Evolutionary conservation across 2,329 filamentous ascomycete genomes (phyloP).

Genomic region (Trichoderma atrobrunneum): DNA sequence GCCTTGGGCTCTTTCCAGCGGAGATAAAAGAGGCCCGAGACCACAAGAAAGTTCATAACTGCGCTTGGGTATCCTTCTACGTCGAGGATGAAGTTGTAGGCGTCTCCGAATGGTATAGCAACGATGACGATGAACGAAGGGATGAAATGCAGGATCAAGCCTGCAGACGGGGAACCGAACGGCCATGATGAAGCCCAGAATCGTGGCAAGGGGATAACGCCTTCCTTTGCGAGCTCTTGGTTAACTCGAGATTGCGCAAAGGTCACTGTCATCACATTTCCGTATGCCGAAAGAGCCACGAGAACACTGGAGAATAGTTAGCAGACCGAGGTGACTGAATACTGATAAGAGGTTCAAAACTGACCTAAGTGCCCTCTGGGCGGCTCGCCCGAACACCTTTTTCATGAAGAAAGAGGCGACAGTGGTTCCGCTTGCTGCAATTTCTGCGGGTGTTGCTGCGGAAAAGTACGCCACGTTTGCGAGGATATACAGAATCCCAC

Average conservation of each 20-base stretch:
- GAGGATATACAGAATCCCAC: slow-evolving; percentile 22
- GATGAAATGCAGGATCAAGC: slow-evolving; percentile 22
- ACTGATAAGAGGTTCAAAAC: neutral
- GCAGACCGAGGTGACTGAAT: neutral
- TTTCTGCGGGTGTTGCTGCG: slow-evolving; percentile 20
- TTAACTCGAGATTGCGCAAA: slow-evolving; percentile 23
- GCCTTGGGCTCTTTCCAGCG: slow-evolving; percentile 22
- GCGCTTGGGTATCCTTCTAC: slow-evolving; percentile 21
- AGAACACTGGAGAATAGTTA: slow-evolving; percentile 18
- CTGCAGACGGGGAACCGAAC: slow-evolving; percentile 21
- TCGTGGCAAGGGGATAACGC: slow-evolving; percentile 20
- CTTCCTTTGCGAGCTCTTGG: slow-evolving; percentile 23
- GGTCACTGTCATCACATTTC: slow-evolving; percentile 23
- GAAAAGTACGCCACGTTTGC: slow-evolving; percentile 23
- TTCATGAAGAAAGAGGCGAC: slow-evolving; percentile 24
- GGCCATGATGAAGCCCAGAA: slow-evolving; percentile 24
- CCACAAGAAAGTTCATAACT: slow-evolving; percentile 22
- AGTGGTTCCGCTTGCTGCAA: slow-evolving; percentile 21
- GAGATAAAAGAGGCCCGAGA: slow-evolving; percentile 23
- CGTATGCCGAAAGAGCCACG: slow-evolving; percentile 22
- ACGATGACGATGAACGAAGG: slow-evolving; percentile 24
- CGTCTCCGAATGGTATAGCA: slow-evolving; percentile 24
- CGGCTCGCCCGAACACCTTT: slow-evolving; percentile 21
- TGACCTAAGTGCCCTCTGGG: slow-evolving; percentile 22
- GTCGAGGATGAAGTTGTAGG: slow-evolving; percentile 23